Evolutionary conservation across 441 rosid genomes (phyloP), one percentile per base, ranked within the genome.

Genomic region (Adansonia gregorii): DNA sequence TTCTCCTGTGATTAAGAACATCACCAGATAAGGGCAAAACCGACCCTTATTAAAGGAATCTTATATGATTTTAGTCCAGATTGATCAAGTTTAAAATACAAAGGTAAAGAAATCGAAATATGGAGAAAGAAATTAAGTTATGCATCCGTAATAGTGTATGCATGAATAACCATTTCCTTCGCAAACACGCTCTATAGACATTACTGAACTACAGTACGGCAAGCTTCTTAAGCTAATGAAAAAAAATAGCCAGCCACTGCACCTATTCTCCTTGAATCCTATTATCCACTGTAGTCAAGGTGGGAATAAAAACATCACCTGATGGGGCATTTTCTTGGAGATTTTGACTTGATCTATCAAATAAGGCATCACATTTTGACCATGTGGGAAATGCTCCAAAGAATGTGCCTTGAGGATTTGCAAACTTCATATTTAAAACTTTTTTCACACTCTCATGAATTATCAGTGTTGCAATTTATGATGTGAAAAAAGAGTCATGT

Each of bases 1-100:
- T 93, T 95, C 2, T 93, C 99, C 99, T 95, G 94, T 82, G 78
- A 88, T 86, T 64, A 82, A 88, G 86, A 89, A 87, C 85, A 82
- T 80, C 79, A 86, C 78, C 74, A 80, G 83, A 82, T 87, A 79
- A 83, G 87, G 76, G 76, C 78, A 83, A 78, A 67, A 69, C 80
- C 52, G 78, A 73, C 59, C 78, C 79, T 56, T 51, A 70, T 35
- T 73, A 72, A 76, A 82, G 75, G 72, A 83, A 35, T 27, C 24
- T 67, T 45, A 51, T 73, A 68, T 78, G n/a, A 59, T 77, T 78
- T 69, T 56, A 48, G 35, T 80, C 73, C 74, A 64, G 65, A n/a
- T 75, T 73, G 19, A 27, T 63, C 7, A 20, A 71, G 22, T 65
- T 67, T 56, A 78, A 69, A 31, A 60, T 52, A 69, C 27, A 43